Evolutionary conservation across 2,329 filamentous ascomycete species (phyloP), one percentile per base, ranked within the genome.

Genomic region (Periconia sp.): DNA sequence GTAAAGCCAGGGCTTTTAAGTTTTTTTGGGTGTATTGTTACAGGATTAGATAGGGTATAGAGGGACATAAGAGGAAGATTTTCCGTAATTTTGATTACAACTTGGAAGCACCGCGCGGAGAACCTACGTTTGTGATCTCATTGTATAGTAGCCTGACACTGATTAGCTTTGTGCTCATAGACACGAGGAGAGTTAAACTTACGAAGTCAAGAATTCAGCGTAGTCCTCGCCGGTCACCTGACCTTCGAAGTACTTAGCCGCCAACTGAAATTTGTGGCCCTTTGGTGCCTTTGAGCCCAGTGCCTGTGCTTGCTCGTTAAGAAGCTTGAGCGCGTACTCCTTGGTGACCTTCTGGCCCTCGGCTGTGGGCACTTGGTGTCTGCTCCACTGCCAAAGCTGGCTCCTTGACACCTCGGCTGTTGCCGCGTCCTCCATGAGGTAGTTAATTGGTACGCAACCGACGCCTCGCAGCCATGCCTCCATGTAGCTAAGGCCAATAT

Each of bases 201-300:
- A 89, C 85, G 80, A 78, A 53, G 90, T 96, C 77, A 99, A 74
- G 77, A 97, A 97, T 72, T 99, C 94, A 10, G 92, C 91, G 71
- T 97, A 97, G 58, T 96, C 92, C 78, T 97, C 94, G 43, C 94
- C 94, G 3, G 92, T 97, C 44, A 97, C 88, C 79, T 99, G 94
- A 32, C 83, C 78, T 23, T 89, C 84, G 66, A 97, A 96, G 76
- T 97, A 97, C 73, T 95, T 87, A 1, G 89, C 89, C 1, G 94
- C 94, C 39, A 96, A 81, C 47, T 87, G 84, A 76, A 80, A 96
- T 79, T 96, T 96, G 79, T 96, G 94, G 43, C 91, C 91, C 78
- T 88, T 87, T 36, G 86, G 83, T 2, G 84, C 91, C 70, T 88
- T 88, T 54, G 83, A 72, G 19, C 84, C 79, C 21, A 97, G 79